Conservation (phyloP, 352 stramenopile species). For the Phytophthora macrochlamydospora region DNA sequence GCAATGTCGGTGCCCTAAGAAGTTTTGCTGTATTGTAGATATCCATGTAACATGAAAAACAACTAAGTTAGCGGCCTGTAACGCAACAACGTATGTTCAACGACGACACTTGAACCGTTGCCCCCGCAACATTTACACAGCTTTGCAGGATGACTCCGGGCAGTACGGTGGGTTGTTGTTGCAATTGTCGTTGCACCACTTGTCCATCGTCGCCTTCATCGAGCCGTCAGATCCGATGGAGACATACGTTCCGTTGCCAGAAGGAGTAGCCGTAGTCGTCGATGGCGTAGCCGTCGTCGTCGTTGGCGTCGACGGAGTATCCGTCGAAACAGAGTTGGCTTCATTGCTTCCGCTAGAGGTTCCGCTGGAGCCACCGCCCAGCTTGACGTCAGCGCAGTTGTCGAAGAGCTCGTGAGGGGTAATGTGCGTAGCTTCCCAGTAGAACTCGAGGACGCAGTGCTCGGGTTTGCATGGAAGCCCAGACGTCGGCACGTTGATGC, state of each 20-base stretch:
- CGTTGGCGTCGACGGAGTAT: conserved; percentile 1
- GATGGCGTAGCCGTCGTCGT: conserved; percentile 3
- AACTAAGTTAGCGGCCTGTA: too few relatives aligned
- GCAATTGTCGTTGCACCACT: conserved; percentile 38
- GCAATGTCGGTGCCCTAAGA: neutral
- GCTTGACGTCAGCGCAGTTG: conserved; percentile 45
- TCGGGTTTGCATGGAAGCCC: conserved; percentile 28
- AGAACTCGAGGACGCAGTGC: conserved; percentile 43
- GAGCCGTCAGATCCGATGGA: conserved; percentile 20
- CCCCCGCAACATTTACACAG: conserved; percentile 14
- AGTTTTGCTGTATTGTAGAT: too few relatives aligned
- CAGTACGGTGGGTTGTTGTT: conserved; percentile 34
- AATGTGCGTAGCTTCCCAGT: conserved; percentile 34
- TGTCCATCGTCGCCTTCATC: conserved; percentile 28
- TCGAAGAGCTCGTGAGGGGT: conserved; percentile 43
- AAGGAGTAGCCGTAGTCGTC: conserved; percentile 7
- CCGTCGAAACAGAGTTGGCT: neutral
- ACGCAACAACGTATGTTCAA: neutral
- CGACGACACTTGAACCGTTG: too few relatives aligned
- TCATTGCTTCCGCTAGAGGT: conserved; percentile 13
- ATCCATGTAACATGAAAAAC: too few relatives aligned
- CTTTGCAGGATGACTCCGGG: conserved; percentile 18
- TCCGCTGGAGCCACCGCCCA: conserved; percentile 13
- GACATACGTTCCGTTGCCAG: conserved; percentile 13
- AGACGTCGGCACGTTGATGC: conserved; percentile 32